Percentiles rank a stretch among this genome's conserved stretches.
phyloP scores from a whole-genome alignment of 2,329 filamentous ascomycete genomes.

The Stagonosporopsis chrysanthemi region DNA sequence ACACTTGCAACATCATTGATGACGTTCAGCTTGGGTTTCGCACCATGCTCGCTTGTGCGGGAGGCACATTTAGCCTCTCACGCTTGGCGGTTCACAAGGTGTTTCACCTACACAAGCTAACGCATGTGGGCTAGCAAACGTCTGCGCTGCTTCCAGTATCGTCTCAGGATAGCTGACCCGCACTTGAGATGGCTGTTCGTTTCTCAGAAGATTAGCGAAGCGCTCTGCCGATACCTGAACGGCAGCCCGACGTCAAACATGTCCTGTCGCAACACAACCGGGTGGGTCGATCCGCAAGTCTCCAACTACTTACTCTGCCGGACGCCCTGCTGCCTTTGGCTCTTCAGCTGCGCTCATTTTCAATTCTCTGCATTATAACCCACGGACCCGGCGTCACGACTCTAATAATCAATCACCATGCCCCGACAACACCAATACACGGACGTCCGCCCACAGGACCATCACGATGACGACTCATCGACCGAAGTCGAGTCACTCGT shows the following conservation, averaged over 20 bases:
- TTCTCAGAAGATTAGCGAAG: slow-evolving; percentile 11
- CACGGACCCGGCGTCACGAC: slow-evolving; percentile 33
- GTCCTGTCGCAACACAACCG: slow-evolving; percentile 24
- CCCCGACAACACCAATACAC: slow-evolving; percentile 42
- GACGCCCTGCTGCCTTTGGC: slow-evolving; percentile 25
- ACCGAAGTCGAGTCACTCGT: slow-evolving; percentile 46
- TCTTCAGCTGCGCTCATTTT: slow-evolving; percentile 41
- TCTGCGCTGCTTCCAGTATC: slow-evolving; percentile 21
- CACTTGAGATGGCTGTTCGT: slow-evolving; percentile 13
- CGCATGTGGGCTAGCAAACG: slow-evolving; percentile 27
- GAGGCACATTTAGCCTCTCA: slow-evolving; percentile 34
- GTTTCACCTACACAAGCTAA: slow-evolving; percentile 40
- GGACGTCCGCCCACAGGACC: slow-evolving; percentile 33
- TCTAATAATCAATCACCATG: slow-evolving; percentile 29
- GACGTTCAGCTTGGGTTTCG: slow-evolving; percentile 38
- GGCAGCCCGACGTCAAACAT: slow-evolving; percentile 29
- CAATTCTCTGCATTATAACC: slow-evolving; percentile 15
- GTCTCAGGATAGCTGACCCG: slow-evolving; percentile 26
- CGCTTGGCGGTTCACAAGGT: slow-evolving; percentile 41
- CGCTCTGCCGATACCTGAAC: slow-evolving; percentile 22
- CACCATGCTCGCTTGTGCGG: slow-evolving; percentile 30
- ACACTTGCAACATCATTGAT: not conserved
- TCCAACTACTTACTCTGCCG: slow-evolving; percentile 26
- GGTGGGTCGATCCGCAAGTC: slow-evolving; percentile 20
- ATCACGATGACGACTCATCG: slow-evolving; percentile 42